Conservation (phyloP, 2,329 filamentous ascomycete species). For the Verticillium nubilum region DNA sequence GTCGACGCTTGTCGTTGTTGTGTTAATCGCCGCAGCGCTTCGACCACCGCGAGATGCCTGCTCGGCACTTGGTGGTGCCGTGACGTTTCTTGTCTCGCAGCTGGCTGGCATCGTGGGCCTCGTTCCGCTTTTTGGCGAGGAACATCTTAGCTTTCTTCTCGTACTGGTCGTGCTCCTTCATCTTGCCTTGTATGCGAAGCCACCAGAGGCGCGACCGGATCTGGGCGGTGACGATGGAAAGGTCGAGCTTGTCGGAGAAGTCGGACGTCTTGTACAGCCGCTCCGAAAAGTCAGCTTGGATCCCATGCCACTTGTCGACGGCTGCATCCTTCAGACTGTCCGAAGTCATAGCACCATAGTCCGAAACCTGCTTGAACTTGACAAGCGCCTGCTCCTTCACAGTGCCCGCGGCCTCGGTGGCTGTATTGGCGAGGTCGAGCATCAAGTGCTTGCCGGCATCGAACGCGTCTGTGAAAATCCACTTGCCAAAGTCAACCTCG, state of each 20-base stretch:
- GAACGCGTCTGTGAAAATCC: conserved; percentile 36
- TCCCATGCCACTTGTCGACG: conserved; percentile 16
- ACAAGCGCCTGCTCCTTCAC: conserved; percentile 15
- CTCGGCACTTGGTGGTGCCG: conserved; percentile 7
- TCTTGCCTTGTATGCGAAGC: conserved; percentile 47
- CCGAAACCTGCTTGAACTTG: conserved; percentile 1
- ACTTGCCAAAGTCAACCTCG: conserved; percentile 52
- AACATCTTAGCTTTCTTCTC: conserved; percentile 39
- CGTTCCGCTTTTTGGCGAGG: conserved; percentile 28
- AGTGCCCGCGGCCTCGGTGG: conserved; percentile 29
- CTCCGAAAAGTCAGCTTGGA: conserved; percentile 25
- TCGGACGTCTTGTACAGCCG: conserved; percentile 27
- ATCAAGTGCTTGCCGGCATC: conserved; percentile 30
- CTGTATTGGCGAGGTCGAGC: conserved; percentile 27
- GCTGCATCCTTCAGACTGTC: conserved; percentile 4
- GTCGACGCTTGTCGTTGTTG: background rate
- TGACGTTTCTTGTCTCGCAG: conserved; percentile 1
- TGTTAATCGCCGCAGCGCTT: conserved; percentile 7
- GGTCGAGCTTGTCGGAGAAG: conserved; percentile 32
- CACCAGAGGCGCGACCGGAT: conserved; percentile 52
- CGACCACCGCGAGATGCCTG: conserved; percentile 12
- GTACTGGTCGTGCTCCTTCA: conserved; percentile 40
- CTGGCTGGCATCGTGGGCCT: conserved; percentile 22
- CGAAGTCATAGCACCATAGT: conserved; percentile 1
- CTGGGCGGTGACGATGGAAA: conserved; percentile 47